These are phyloP conservation scores for Aspergillus quadrilineatus DNA, from an alignment of 2,329 filamentous ascomycete genomes.

Conservation along the genomic window DNA sequence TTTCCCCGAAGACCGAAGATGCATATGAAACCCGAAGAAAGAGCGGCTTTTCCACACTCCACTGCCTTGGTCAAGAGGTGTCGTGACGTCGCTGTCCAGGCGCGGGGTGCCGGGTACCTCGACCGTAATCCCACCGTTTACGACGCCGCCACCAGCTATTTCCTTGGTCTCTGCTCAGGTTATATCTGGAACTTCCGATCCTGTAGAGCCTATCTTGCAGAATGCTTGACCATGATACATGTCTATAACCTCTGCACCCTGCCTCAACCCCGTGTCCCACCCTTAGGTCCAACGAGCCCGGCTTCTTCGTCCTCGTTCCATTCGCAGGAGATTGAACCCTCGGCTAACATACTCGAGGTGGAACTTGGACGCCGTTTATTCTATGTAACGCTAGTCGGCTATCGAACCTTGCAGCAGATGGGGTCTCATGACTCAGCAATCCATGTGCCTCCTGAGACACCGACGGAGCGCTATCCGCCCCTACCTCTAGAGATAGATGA, in stretches of 20 bases:
- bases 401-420: conserved; percentile 75
- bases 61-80: conserved; percentile 45
- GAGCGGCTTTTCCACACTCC: conserved; percentile 43
- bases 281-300: conserved; percentile 24
- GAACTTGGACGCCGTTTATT: conserved; percentile 64
- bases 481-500: conserved; percentile 82
- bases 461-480: conserved; percentile 72
- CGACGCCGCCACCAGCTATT: conserved; percentile 47
- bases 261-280: conserved; percentile 13
- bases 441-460: conserved; percentile 73
- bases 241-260: conserved; percentile 40
- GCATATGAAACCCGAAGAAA: conserved; percentile 41
- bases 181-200: conserved; percentile 42
- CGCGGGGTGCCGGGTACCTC: conserved; percentile 45
- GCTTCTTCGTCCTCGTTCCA: conserved; percentile 23
- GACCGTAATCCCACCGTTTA: conserved; percentile 44
- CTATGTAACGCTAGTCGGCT: conserved; percentile 76
- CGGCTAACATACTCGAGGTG: conserved; percentile 41
- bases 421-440: conserved; percentile 70
- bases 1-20: conserved; percentile 47
- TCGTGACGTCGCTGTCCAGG: conserved; percentile 45
- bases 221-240: conserved; percentile 45
- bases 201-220: conserved; percentile 44
- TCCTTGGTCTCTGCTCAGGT: conserved; percentile 41
- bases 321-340: conserved; percentile 23